A percentile compares a stretch with the other conserved stretches of the same genome.
Evolutionary conservation across 78 protist genomes (phyloP).

Genomic region (Dictyostelium citrinum): DNA sequence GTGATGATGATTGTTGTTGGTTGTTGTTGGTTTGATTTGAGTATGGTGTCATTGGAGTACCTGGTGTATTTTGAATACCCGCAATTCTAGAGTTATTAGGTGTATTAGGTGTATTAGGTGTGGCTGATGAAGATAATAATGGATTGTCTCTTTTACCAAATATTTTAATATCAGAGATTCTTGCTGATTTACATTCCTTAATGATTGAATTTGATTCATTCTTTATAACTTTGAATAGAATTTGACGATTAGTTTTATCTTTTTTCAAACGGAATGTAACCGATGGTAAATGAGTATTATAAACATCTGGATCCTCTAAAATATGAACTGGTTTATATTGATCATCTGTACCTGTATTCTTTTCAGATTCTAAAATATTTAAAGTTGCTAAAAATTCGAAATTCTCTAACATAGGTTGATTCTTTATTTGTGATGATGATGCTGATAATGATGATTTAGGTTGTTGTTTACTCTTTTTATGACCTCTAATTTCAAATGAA

Average conservation of each 20-base stretch:
- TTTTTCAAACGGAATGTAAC: constrained; percentile 59
- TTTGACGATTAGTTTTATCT: constrained; percentile 21
- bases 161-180: not conserved
- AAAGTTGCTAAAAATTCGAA: constrained; percentile 51
- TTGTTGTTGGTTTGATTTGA: not conserved
- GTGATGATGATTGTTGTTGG: not conserved
- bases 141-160: constrained; percentile 52
- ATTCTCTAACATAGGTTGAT: constrained; percentile 38
- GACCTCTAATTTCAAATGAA: constrained; percentile 61
- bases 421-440: not conserved
- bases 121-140: not conserved
- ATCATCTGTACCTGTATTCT: not conserved
- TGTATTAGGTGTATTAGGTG: constrained; percentile 55
- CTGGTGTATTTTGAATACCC: constrained; percentile 10
- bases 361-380: constrained; percentile 41
- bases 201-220: not conserved
- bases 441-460: not conserved
- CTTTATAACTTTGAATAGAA: constrained; percentile 26
- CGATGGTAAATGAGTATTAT: not conserved
- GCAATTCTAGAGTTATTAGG: constrained; percentile 25
- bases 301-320: constrained; percentile 40
- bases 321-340: constrained; percentile 62
- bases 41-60: constrained; percentile 68
- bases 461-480: not conserved
- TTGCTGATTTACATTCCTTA: constrained; percentile 51